Conservation (phyloP, 176 grass and related monocot genomes). For the Calamus simplicifolius region DNA sequence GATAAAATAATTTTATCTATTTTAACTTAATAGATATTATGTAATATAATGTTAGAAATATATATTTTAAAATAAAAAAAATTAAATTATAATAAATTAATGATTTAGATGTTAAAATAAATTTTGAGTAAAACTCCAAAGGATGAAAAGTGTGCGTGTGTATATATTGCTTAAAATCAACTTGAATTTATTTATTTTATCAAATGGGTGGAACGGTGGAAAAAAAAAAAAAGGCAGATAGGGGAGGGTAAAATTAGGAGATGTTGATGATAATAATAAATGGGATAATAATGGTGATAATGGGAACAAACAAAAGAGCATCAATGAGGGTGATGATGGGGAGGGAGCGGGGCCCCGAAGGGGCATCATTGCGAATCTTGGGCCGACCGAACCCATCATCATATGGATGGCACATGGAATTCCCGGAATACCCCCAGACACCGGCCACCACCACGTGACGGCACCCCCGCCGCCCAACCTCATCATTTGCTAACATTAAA, state of each 20-base stretch:
- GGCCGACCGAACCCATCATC: conserved; percentile 8
- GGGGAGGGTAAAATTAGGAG: neutral
- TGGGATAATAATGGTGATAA: conserved; percentile 20
- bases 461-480: conserved; percentile 30
- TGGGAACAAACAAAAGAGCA: conserved; percentile 4
- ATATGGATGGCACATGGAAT: neutral
- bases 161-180: too few relatives aligned
- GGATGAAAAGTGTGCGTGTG: too few relatives aligned
- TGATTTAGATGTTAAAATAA: too few relatives aligned
- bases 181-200: neutral
- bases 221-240: conserved; percentile 1
- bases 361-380: conserved; percentile 14
- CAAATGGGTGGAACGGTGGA: neutral
- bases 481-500: conserved; percentile 84
- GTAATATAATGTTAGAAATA: too few relatives aligned
- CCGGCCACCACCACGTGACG: conserved; percentile 51
- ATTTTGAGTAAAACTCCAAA: too few relatives aligned
- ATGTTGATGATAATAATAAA: conserved; percentile 19
- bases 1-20: too few relatives aligned
- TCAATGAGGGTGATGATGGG: conserved; percentile 5
- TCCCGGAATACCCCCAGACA: neutral
- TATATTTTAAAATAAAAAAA: too few relatives aligned
- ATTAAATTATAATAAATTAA: too few relatives aligned
- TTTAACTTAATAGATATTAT: too few relatives aligned
- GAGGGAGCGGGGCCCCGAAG: neutral